Percentiles rank a stretch among this genome's conserved stretches.
phyloP scores from a whole-genome alignment of 768 basidiomycete species.

The Lactarius indigo region DNA sequence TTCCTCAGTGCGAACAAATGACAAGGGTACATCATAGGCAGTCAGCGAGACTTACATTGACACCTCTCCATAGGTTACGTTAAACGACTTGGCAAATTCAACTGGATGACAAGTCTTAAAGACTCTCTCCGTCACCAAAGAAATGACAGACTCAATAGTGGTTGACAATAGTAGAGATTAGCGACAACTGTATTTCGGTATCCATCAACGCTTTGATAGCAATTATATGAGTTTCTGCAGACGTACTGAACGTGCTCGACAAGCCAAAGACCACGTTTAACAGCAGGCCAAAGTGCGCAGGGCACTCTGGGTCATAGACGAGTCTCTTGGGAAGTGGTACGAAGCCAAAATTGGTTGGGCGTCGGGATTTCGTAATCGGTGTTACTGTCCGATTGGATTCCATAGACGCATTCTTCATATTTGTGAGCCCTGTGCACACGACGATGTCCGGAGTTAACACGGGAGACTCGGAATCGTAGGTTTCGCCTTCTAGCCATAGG shows the following conservation, averaged over 20 bases:
- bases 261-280: conserved; percentile 47
- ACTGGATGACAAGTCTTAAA: conserved; percentile 26
- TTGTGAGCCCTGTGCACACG: background rate
- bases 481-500: background rate
- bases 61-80: conserved; percentile 31
- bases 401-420: background rate
- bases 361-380: background rate
- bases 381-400: background rate
- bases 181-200: conserved; percentile 45
- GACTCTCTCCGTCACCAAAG: background rate
- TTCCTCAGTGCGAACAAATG: conserved; percentile 16
- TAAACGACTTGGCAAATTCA: conserved; percentile 38
- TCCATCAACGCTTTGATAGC: background rate
- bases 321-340: conserved; percentile 44
- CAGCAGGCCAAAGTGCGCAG: conserved; percentile 36
- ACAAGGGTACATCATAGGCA: conserved; percentile 19
- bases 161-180: conserved; percentile 86
- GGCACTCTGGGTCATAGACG: conserved; percentile 39
- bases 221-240: conserved; percentile 33
- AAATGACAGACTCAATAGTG: conserved; percentile 57
- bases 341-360: conserved; percentile 38
- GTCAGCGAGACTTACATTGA: conserved; percentile 1
- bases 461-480: background rate
- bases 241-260: conserved; percentile 44
- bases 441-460: background rate